A percentile compares a stretch with the other conserved stretches of the same genome.
These are phyloP conservation scores for Cyberlindnera galapagoensis DNA, from an alignment of 805 yeast species.

Conservation along the genomic window DNA sequence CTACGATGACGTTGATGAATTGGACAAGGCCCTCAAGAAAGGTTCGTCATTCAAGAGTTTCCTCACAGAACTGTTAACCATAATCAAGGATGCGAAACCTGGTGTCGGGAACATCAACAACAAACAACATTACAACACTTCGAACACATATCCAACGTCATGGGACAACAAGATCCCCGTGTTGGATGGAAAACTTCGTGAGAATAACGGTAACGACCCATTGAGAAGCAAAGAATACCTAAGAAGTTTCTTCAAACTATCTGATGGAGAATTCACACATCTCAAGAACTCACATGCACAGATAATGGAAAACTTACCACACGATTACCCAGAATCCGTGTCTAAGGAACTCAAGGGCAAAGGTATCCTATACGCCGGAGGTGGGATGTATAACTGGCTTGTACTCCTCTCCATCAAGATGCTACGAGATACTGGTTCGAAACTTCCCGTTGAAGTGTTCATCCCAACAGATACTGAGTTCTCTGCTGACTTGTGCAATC, in stretches of 20 bases:
- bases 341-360: conserved; percentile 33
- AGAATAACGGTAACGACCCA: conserved; percentile 19
- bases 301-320: conserved; percentile 30
- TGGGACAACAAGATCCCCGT: conserved; percentile 21
- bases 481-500: conserved; percentile 64
- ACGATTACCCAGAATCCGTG: conserved; percentile 33
- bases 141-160: conserved; percentile 10
- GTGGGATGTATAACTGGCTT: conserved; percentile 63
- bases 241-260: conserved; percentile 13
- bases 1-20: conserved; percentile 5
- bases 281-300: conserved; percentile 17
- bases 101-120: conserved; percentile 16
- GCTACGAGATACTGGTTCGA: conserved; percentile 59
- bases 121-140: conserved; percentile 17
- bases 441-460: conserved; percentile 74
- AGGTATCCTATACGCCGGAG: conserved; percentile 73
- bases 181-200: conserved; percentile 20
- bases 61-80: conserved; percentile 14
- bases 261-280: conserved; percentile 10
- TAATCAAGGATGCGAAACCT: conserved; percentile 15
- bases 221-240: conserved; percentile 21
- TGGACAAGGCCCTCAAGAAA: conserved; percentile 11
- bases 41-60: conserved; percentile 13
- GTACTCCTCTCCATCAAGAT: conserved; percentile 45
- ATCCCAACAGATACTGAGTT: conserved; percentile 67